Base-by-base conservation (phyloP, 805 yeast species). In the Candida loeiensis region DNA sequence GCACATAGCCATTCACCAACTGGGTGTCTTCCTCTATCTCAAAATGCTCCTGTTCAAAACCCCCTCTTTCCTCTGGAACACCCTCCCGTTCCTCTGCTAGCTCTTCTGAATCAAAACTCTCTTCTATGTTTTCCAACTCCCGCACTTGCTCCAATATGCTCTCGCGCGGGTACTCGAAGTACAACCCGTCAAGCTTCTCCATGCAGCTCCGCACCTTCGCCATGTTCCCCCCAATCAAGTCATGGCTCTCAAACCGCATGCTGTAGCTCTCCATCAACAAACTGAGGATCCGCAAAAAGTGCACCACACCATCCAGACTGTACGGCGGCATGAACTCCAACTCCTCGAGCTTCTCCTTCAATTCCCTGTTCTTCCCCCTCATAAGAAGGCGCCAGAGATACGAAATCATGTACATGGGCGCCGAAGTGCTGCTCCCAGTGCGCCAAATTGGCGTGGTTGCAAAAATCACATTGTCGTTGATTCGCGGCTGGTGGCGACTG, bases 241-340 rank as follows among this genome's bases (percentile, higher is more conserved):
- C 8, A 19, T 30, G 4, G 46, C 27, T 6, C 46, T 47, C 33
- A 13, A 12, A 3, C 24, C 21, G n/a, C 34, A 17, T n/a, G 15
- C 15, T 34, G 25, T n/a, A 31, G 14, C 26, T 31, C 36, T 37
- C 40, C 17, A 21, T 24, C 2, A 37, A n/a, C 15, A 33, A 46
- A 38, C 71, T 61, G 21, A 64, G 41, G 4, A 58, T 67, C 36
- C 54, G 36, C 25, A 72, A 45, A 47, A 63, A 74, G 32, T 58
- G 58, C 20, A 71, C 55, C n/a, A 51, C 55, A 1, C 76, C 75
- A 37, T 73, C 76, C 4, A 45, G 45, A 33, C 54, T 56, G 45
- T 58, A 73, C 1, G 79, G 79, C 6, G 71, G 71, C 36, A 60
- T 59, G 37, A 73, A 58, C 17, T 64, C 42, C 25, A 73, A 45